Evolutionary conservation across 306 rosid species (phyloP).

Genomic region (Carpinus fangiana): DNA sequence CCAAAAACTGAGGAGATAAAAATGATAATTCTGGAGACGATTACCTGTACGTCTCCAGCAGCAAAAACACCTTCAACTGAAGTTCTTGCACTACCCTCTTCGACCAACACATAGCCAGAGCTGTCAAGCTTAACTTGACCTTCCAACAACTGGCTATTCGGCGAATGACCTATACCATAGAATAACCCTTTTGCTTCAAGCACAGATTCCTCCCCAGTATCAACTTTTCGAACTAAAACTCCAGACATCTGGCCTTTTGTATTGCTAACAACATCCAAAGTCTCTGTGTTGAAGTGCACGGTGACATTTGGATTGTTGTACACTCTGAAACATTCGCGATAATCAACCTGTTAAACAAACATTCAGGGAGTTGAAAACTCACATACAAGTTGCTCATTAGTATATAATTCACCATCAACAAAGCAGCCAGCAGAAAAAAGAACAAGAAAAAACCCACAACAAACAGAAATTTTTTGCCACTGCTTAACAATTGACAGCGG

Average conservation of each 20-base stretch:
- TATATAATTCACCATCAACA: constrained; percentile 43
- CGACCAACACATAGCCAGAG: constrained; percentile 63
- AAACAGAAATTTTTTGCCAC: constrained; percentile 4
- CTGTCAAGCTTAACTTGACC: constrained; percentile 84
- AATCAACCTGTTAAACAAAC: constrained; percentile 99
- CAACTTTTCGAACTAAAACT: constrained; percentile 61
- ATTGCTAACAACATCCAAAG: constrained; percentile 89
- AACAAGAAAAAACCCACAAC: constrained; percentile 10
- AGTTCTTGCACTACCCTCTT: constrained; percentile 52
- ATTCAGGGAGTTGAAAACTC: constrained; percentile 95
- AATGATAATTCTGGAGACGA: neutral
- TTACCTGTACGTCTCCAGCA: constrained; percentile 66
- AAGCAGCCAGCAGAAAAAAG: constrained; percentile 24
- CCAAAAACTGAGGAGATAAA: neutral
- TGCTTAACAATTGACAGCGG: neutral
- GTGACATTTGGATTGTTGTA: constrained; percentile 84
- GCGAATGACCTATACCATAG: constrained; percentile 95
- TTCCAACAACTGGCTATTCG: constrained; percentile 75
- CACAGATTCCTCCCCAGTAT: constrained; percentile 71
- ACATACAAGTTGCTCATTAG: constrained; percentile 61
- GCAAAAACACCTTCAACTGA: constrained; percentile 65
- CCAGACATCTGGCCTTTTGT: constrained; percentile 93
- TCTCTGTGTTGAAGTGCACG: constrained; percentile 85
- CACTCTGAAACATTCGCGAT: constrained; percentile 99
- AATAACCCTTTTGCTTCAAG: constrained; percentile 87